A percentile compares a stretch with the other conserved stretches of the same genome.
These are phyloP conservation scores for Rhypophila decipiens DNA, from an alignment of 495 filamentous ascomycete genomes.

Conservation along the genomic window DNA sequence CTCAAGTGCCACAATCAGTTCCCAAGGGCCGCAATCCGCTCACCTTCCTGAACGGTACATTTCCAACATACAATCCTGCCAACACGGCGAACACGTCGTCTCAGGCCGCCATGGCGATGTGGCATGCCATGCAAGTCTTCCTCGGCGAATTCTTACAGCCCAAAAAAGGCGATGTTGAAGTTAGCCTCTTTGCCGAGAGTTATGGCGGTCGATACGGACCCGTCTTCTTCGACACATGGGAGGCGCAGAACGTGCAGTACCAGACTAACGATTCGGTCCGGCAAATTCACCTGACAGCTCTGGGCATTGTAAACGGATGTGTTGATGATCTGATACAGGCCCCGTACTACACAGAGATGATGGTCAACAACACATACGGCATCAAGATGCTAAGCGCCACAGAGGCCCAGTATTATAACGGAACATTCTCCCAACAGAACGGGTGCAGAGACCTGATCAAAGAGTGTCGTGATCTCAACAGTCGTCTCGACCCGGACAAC, in stretches of 20 bases:
- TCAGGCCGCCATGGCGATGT: conserved; percentile 56
- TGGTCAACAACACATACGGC: conserved; percentile 70
- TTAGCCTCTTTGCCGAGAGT: conserved; percentile 60
- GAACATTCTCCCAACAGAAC: conserved; percentile 36
- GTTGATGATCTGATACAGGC: conserved; percentile 66
- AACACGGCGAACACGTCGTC: conserved; percentile 60
- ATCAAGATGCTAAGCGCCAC: conserved; percentile 52
- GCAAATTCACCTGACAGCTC: conserved; percentile 49
- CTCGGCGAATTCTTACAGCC: conserved; percentile 55
- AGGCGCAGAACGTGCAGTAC: conserved; percentile 53
- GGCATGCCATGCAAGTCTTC: conserved; percentile 67
- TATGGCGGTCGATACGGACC: conserved; percentile 61
- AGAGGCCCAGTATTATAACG: conserved; percentile 30
- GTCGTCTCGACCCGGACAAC: conserved; percentile 37
- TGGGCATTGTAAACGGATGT: conserved; percentile 67
- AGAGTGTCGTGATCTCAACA: conserved; percentile 40
- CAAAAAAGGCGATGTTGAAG: conserved; percentile 33
- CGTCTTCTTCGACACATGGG: conserved; percentile 55
- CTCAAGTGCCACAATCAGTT: conserved; percentile 20
- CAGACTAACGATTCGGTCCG: conserved; percentile 41
- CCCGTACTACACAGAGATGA: conserved; percentile 60
- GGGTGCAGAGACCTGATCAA: conserved; percentile 50
- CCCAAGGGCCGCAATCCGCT: conserved; percentile 17
- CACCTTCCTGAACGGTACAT: conserved; percentile 54
- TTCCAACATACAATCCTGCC: conserved; percentile 44